Conservation (phyloP, 257 asterid species). For the Lithospermum erythrorhizon region DNA sequence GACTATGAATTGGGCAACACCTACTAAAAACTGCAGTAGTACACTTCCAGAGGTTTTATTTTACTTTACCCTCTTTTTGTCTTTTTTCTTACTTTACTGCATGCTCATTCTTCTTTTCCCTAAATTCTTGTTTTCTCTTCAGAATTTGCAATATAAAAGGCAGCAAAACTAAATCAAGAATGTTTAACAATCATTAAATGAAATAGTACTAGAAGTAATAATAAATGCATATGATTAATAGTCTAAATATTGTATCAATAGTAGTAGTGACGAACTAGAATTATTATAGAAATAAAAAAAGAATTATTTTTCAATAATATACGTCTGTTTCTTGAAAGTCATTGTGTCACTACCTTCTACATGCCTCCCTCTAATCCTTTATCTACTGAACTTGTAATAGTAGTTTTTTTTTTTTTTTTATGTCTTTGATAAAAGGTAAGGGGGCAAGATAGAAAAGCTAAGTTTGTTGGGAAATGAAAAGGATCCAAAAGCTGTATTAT, state of each 20-base stretch:
- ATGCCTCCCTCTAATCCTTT: no score
- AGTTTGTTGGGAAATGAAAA: constrained; percentile 76
- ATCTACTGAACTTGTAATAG: no score
- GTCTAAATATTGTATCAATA: no score
- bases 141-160: no score
- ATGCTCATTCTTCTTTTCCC: background rate
- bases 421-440: background rate
- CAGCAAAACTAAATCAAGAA: no score
- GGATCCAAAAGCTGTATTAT: constrained; percentile 68
- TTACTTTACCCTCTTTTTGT: constrained; percentile 7
- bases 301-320: no score
- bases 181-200: constrained; percentile 4
- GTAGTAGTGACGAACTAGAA: no score
- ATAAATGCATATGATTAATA: constrained; percentile 13
- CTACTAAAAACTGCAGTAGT: constrained; percentile 40
- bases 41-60: constrained; percentile 47
- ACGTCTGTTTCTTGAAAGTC: no score
- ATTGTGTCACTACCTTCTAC: no score
- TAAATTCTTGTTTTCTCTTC: no score
- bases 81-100: constrained; percentile 5
- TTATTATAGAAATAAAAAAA: no score
- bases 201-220: background rate
- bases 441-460: constrained; percentile 26
- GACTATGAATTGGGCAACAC: constrained; percentile 66
- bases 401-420: background rate